A percentile compares a stretch with the other conserved stretches of the same genome.
phyloP scores from a whole-genome alignment of 2,329 filamentous ascomycete species.

The Sarocladium kiliense region DNA sequence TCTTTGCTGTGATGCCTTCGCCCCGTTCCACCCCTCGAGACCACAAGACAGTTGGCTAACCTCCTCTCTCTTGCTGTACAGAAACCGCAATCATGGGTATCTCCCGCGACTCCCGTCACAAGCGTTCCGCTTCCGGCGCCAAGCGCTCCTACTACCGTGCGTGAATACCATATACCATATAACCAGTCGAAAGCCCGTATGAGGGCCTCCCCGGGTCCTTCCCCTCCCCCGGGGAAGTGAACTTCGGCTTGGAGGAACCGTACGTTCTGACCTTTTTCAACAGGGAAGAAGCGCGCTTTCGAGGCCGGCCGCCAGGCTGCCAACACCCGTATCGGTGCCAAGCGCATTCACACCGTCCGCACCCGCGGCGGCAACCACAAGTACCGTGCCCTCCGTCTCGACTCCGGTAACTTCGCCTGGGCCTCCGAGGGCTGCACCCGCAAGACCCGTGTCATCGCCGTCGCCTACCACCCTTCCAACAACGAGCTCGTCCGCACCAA shows the following conservation, averaged over 20 bases:
- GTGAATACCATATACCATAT: constrained; percentile 31
- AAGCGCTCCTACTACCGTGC: constrained; percentile 91
- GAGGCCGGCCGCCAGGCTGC: constrained; percentile 99
- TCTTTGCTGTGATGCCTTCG: neutral
- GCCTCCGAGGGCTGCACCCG: constrained; percentile 95
- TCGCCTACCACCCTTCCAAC: constrained; percentile 99
- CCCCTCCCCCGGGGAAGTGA: neutral
- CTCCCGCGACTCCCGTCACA: constrained; percentile 99
- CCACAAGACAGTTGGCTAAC: constrained; percentile 4
- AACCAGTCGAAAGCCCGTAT: constrained; percentile 62
- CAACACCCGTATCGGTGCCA: constrained; percentile 97
- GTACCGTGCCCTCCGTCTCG: constrained; percentile 98
- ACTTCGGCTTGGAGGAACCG: constrained; percentile 32
- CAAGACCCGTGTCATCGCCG: constrained; percentile 98
- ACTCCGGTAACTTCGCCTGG: constrained; percentile 99
- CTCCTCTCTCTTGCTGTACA: constrained; percentile 35
- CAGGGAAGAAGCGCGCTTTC: constrained; percentile 96
- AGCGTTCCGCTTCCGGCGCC: constrained; percentile 98
- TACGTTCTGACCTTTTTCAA: constrained; percentile 71
- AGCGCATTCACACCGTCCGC: constrained; percentile 95
- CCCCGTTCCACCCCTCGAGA: neutral
- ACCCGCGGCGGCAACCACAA: constrained; percentile 99
- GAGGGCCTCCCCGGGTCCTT: constrained; percentile 14
- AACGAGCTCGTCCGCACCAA: constrained; percentile 99
- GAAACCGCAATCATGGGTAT: constrained; percentile 94